These are phyloP conservation scores for Erysimum cheiranthoides DNA, from an alignment of 345 rosid species.

Conservation along the genomic window DNA sequence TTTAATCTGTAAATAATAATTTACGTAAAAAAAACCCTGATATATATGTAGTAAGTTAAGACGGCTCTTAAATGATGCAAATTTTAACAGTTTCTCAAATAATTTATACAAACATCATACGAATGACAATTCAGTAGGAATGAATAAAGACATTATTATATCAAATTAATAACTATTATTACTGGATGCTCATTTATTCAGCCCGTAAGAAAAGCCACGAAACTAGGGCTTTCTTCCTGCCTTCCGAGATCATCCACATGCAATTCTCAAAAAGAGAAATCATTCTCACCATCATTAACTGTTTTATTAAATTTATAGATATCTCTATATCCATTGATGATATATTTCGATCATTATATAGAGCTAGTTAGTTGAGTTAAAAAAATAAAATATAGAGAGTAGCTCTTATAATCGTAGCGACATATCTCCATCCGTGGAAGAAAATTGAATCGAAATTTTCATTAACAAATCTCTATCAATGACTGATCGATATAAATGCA, in stretches of 20 bases:
- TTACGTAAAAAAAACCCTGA: background rate
- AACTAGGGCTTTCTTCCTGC: constrained; percentile 35
- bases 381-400: too few species aligned
- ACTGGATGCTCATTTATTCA: constrained; percentile 21
- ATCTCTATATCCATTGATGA: too few species aligned
- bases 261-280: constrained; percentile 30
- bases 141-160: constrained; percentile 1
- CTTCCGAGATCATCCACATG: constrained; percentile 43
- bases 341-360: constrained; percentile 1
- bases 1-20: background rate
- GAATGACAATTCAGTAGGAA: background rate
- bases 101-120: background rate
- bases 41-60: background rate
- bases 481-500: too few species aligned
- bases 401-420: constrained; percentile 2
- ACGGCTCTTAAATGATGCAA: background rate
- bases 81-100: background rate
- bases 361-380: background rate
- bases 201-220: constrained; percentile 44
- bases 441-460: constrained; percentile 8
- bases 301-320: background rate
- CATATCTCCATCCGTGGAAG: background rate
- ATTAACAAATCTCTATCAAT: background rate
- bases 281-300: constrained; percentile 22
- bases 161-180: constrained; percentile 6